Evolutionary conservation across 306 rosid species (phyloP), one percentile per base, ranked within the genome.

Genomic region (Prunus davidiana): DNA sequence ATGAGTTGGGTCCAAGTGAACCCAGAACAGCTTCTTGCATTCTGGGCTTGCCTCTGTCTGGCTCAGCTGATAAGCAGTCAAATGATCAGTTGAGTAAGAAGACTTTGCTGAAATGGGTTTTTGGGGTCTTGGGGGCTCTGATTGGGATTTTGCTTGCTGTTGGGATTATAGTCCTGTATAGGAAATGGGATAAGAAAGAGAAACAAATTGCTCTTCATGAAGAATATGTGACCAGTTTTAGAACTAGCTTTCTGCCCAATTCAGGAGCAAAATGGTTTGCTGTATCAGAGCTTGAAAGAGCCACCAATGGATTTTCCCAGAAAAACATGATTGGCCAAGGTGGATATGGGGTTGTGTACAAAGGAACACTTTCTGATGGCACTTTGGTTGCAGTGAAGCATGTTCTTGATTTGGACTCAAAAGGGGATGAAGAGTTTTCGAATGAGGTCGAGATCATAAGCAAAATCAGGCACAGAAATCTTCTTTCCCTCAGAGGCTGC

Each of bases 371-470:
- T 46, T 68, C 81, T 11, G 92, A 93, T 66, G 97, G 90, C 0
- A 81, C 87, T 69, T 22, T 79, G 76, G 85, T 93, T 14, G 98
- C 93, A 0, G 82, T 91, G 1, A 93, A 93, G 58, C 95, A 91
- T 13, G 76, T 84, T 41, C 57, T 91, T 51, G 82, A 87, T 78
- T 76, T 84, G 79, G 96, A 91, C 3, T 82, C 87, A 0, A 71
- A 86, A 81, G 89, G 93, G 46, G 95, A 93, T 46, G 95, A 93
- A 69, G 93, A 91, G 61, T 93, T 93, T 51, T 74, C 84, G 25
- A 85, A 93, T 80, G 98, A 93, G 58, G 91, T 93, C 2, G 95
- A 86, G 75, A 89, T 91, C 63, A 93, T 91, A 12, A 84, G 97
- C 89, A 93, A 88, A 76, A 89, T 91, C 0, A 83, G 91, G 79